Evolutionary conservation across 2,329 filamentous ascomycete species (phyloP), one percentile per base, ranked within the genome.

Genomic region (Trichoderma lentiforme): DNA sequence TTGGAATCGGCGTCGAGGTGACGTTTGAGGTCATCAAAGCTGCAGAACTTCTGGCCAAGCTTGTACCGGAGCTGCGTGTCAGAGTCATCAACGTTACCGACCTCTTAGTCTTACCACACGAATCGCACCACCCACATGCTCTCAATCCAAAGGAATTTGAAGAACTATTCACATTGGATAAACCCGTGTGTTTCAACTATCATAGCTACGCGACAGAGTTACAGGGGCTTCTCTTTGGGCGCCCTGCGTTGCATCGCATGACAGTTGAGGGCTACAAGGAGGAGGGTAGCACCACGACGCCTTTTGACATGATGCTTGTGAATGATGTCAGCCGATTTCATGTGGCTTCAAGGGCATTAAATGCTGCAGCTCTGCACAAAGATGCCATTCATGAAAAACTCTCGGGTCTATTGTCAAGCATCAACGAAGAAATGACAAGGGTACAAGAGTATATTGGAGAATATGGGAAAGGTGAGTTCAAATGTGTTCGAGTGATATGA

Each of bases 241-340:
- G 89, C 0, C 83, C 83, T 0, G 80, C 82, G 11, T 75, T 87
- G 18, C 82, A 87, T 6, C 83, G 88, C 3, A 84, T 90, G 73
- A 84, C 79, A 0, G 86, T 92, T 8, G 85, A 84, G 15, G 88
- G 86, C 4, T 92, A 92, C 74, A 85, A 84, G 30, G 90, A 92
- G 76, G 90, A 92, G 78, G 90, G 89, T 0, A 88, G 84, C 67
- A 92, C 90, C 1, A 92, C 89, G 0, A 92, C 89, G 2, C 90
- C 90, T 2, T 91, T 92, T 75, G 88, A 91, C 75, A 92, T 92
- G 90, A 67, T 67, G 64, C 64, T 67, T 1, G 79, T 86, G 5
- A 92, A 92, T 75, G 75, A 81, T 24, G 87, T 90, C 2, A 89
- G 85, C 21, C 82, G 89, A 56, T 92, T 86, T 74, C 85, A 91